These are phyloP conservation scores for Chiua virens DNA, from an alignment of 768 basidiomycete species.

Conservation along the genomic window DNA sequence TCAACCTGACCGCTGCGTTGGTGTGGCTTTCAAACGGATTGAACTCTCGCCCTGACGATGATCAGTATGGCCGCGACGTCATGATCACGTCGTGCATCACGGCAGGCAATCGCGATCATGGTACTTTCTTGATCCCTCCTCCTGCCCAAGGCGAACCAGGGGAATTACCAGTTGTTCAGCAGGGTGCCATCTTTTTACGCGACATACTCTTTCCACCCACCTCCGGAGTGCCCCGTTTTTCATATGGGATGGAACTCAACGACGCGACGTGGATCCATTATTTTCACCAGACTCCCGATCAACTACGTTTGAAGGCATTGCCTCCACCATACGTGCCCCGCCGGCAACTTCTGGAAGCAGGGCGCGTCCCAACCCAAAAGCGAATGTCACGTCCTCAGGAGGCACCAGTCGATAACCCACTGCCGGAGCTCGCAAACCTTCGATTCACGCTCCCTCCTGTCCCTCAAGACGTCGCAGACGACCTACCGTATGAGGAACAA, in stretches of 20 bases:
- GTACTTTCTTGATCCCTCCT: constrained; percentile 1
- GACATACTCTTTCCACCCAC: background rate
- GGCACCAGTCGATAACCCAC: background rate
- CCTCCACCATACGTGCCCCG: background rate
- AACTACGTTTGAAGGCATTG: background rate
- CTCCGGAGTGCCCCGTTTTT: background rate
- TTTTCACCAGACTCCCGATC: background rate
- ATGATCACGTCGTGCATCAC: constrained; percentile 2
- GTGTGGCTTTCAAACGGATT: constrained; percentile 6
- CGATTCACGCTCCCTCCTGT: background rate
- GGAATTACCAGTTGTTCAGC: background rate
- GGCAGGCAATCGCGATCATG: background rate
- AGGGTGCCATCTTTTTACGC: constrained; percentile 1
- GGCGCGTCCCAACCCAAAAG: constrained; percentile 2
- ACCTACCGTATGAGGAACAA: constrained; percentile 3
- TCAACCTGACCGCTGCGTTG: constrained; percentile 6
- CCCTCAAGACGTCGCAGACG: background rate
- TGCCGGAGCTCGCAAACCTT: background rate
- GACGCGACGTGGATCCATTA: background rate
- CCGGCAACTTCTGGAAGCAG: background rate
- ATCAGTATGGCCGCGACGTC: constrained; percentile 3
- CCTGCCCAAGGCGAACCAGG: background rate
- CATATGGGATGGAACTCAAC: background rate
- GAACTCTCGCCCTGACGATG: constrained; percentile 2
- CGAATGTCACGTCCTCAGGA: background rate